Evolutionary conservation across 352 stramenopile species (phyloP), one percentile per base, ranked within the genome.

Genomic region (Phytopythium vexans): DNA sequence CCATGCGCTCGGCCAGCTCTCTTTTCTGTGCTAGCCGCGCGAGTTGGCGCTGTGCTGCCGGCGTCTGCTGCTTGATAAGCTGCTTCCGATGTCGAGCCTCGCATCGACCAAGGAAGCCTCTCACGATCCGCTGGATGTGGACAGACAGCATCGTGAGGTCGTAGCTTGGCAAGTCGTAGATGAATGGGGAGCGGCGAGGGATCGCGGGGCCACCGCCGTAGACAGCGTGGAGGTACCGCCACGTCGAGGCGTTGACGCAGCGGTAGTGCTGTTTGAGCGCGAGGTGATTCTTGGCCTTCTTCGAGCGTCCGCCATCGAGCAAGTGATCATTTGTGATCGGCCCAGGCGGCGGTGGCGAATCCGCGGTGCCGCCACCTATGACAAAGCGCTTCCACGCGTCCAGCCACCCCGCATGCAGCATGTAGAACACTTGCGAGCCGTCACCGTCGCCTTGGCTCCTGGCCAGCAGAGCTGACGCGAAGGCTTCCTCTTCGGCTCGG

Each of bases 401-500:
- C 37, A 86, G 63, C 77, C 77, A 81, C 5, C 33, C 49, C 7
- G 40, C 43, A 9, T 75, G 62, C 0, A 83, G 39, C 14, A 85
- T 60, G 32, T 73, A 85, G 56, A 64, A 74, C 8, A 73, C 35
- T 16, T 27, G 8, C 21, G 16, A 3, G 15, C 32, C 6, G 42
- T 59, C 64, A 0, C 62, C 49, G 9, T 21, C 44, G 12, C 56
- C 54, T 9, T 50, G 49, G 41, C 60, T 50, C 16, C 54, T 54
- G 1, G 72, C 56, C 4, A 90, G 41, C 7, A 63, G 54, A 4
- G 82, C 68, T 0, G 81, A 47, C 3, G 72, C 71, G 11, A 85
- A 49, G 10, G 69, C 79, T 60, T 90, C 76, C 63, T 90, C 76
- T 55, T 90, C 72, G 3, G 64, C 70, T 0, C 79, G 74, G 1